Percentiles rank a stretch among this genome's conserved stretches.
phyloP scores from a whole-genome alignment of 2,329 filamentous ascomycete species.

The Exophiala calicioides region DNA sequence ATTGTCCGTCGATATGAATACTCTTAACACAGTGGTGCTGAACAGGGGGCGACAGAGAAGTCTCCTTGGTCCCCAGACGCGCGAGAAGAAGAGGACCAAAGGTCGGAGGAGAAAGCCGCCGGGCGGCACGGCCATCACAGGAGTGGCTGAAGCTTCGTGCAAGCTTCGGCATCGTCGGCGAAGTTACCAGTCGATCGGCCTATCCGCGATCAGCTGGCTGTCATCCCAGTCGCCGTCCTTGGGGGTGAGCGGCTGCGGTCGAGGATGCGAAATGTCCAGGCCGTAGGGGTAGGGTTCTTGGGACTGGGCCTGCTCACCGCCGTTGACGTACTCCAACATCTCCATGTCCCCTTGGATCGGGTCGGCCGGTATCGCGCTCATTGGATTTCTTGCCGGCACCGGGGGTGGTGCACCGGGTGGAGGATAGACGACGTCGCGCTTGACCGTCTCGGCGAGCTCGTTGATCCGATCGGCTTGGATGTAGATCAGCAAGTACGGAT shows the following conservation, averaged over 20 bases:
- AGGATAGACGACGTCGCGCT: slow-evolving; percentile 40
- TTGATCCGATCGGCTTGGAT: slow-evolving; percentile 68
- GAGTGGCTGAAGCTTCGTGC: slow-evolving; percentile 20
- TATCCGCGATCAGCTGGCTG: slow-evolving; percentile 23
- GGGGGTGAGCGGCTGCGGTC: slow-evolving; percentile 1
- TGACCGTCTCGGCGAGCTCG: slow-evolving; percentile 60
- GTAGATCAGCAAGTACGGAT: slow-evolving; percentile 63
- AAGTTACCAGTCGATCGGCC: slow-evolving; percentile 24
- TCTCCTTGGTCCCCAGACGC: too few species aligned
- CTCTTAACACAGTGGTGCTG: too few species aligned
- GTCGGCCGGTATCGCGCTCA: slow-evolving; percentile 21
- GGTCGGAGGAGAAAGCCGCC: too few species aligned
- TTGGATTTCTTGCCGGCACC: slow-evolving; percentile 19
- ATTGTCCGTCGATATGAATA: too few species aligned
- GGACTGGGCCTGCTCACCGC: slow-evolving; percentile 25
- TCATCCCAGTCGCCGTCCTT: slow-evolving; percentile 23
- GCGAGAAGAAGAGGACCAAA: too few species aligned
- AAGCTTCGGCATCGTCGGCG: slow-evolving; percentile 20
- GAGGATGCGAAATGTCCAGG: slow-evolving; percentile 6
- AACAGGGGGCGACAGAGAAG: too few species aligned
- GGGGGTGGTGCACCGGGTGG: slow-evolving; percentile 20
- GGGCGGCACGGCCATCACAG: too few species aligned
- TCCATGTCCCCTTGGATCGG: slow-evolving; percentile 15
- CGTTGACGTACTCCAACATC: slow-evolving; percentile 27
- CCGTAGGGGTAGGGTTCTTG: slow-evolving; percentile 3